phyloP scores from a whole-genome alignment of 352 stramenopile genomes.

The Globisporangium splendens region DNA sequence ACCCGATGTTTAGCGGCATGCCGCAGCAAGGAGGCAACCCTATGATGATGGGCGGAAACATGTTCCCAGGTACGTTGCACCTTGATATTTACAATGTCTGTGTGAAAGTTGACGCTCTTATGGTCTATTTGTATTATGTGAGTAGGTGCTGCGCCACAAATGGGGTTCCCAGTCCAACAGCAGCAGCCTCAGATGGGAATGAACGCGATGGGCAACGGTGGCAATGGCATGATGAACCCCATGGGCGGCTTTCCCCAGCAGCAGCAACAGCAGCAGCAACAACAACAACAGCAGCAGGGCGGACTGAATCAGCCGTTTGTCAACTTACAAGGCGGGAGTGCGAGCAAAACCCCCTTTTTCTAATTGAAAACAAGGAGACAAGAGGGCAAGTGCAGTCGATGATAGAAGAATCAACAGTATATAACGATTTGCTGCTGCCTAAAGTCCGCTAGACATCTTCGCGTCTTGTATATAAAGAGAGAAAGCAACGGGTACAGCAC shows the following conservation, averaged over 20 bases:
- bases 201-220: conserved; percentile 54
- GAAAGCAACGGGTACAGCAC: no score
- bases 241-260: conserved; percentile 45
- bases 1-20: conserved; percentile 25
- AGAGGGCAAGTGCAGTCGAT: background rate
- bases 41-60: conserved; percentile 47
- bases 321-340: conserved; percentile 47
- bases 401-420: conserved; percentile 8
- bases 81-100: no score
- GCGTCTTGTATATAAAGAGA: background rate
- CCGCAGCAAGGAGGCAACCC: conserved; percentile 19
- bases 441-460: background rate
- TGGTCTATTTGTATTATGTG: background rate
- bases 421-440: background rate
- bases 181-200: conserved; percentile 34
- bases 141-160: conserved; percentile 29
- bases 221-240: conserved; percentile 41
- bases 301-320: conserved; percentile 78
- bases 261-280: conserved; percentile 32
- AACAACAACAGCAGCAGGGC: conserved; percentile 32
- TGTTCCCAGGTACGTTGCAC: conserved; percentile 42
- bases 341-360: conserved; percentile 46
- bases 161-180: conserved; percentile 45
- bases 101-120: background rate
- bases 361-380: conserved; percentile 9